Evolutionary conservation across 2,329 filamentous ascomycete species (phyloP).

Genomic region (Fusarium sambucinum): DNA sequence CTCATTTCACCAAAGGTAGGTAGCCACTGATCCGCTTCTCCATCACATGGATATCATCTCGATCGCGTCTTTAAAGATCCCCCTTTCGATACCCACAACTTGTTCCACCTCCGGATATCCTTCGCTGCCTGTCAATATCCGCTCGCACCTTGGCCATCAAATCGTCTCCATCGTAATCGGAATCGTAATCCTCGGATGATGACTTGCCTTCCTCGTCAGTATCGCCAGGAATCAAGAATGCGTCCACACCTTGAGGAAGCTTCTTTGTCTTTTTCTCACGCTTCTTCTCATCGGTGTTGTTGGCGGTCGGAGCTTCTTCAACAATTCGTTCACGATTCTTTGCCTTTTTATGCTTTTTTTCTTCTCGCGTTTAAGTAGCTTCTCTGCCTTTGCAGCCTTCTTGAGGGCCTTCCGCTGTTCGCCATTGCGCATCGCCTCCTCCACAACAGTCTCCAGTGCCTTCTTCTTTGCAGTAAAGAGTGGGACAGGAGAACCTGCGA

Average conservation of each 20-base stretch:
- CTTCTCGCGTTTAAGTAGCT: background rate
- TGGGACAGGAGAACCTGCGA: conserved; percentile 37
- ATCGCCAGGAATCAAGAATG: conserved; percentile 35
- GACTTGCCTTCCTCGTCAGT: conserved; percentile 39
- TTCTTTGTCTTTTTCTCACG: conserved; percentile 11
- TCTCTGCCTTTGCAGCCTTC: background rate
- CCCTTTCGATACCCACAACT: conserved; percentile 33
- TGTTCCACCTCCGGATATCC: conserved; percentile 21
- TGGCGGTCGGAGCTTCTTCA: conserved; percentile 29
- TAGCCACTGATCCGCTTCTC: conserved; percentile 3
- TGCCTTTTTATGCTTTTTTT: conserved; percentile 3
- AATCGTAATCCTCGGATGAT: conserved; percentile 19
- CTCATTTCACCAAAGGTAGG: background rate
- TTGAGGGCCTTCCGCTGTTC: background rate
- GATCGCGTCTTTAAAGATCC: background rate
- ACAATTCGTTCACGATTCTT: conserved; percentile 24
- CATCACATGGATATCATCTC: conserved; percentile 10
- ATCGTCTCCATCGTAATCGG: conserved; percentile 25
- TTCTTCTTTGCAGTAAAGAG: conserved; percentile 46
- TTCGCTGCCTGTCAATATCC: conserved; percentile 24
- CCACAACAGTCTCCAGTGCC: conserved; percentile 38
- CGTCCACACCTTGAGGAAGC: conserved; percentile 32
- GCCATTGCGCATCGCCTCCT: conserved; percentile 36
- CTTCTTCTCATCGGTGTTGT: conserved; percentile 11
- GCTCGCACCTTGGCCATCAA: conserved; percentile 32